Percentiles rank a stretch among this genome's conserved stretches.
phyloP scores from a whole-genome alignment of 106 monocot genomes.

The Amphibolis antarctica region DNA sequence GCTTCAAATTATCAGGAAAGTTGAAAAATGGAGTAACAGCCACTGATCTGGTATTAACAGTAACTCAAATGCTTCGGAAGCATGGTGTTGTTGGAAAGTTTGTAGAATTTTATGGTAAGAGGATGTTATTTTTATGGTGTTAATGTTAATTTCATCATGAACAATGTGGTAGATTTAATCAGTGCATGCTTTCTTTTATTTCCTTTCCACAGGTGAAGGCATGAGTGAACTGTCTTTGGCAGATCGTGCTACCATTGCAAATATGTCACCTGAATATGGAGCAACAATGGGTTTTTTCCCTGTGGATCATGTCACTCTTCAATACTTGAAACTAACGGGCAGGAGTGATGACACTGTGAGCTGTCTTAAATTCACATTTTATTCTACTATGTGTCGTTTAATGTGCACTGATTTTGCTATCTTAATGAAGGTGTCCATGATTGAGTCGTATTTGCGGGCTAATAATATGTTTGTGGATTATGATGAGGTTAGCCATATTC shows the following conservation, averaged over 20 bases:
- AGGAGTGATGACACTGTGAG: constrained; percentile 92
- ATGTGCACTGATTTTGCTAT: not conserved
- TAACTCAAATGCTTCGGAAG: constrained; percentile 79
- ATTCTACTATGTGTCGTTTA: not conserved
- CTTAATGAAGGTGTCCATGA: constrained; percentile 57
- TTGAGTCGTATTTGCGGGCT: constrained; percentile 81
- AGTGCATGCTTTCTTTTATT: not conserved
- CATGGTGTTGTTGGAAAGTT: constrained; percentile 93
- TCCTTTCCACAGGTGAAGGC: constrained; percentile 48
- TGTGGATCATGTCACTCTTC: constrained; percentile 80
- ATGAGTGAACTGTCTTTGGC: constrained; percentile 76
- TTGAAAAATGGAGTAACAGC: constrained; percentile 77
- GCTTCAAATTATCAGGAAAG: constrained; percentile 72
- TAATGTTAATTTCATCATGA: not conserved
- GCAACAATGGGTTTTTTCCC: constrained; percentile 99
- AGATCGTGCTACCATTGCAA: constrained; percentile 94
- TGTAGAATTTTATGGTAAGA: constrained; percentile 85
- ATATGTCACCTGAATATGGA: constrained; percentile 98
- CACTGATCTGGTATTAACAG: constrained; percentile 79
- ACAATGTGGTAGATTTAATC: not conserved
- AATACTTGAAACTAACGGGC: constrained; percentile 86
- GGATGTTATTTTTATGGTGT: not conserved
- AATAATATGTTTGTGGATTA: constrained; percentile 97
- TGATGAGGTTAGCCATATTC: constrained; percentile 39
- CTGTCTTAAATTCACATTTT: not conserved